phyloP scores from a whole-genome alignment of 345 rosid species.

The Orychophragmus violaceus region DNA sequence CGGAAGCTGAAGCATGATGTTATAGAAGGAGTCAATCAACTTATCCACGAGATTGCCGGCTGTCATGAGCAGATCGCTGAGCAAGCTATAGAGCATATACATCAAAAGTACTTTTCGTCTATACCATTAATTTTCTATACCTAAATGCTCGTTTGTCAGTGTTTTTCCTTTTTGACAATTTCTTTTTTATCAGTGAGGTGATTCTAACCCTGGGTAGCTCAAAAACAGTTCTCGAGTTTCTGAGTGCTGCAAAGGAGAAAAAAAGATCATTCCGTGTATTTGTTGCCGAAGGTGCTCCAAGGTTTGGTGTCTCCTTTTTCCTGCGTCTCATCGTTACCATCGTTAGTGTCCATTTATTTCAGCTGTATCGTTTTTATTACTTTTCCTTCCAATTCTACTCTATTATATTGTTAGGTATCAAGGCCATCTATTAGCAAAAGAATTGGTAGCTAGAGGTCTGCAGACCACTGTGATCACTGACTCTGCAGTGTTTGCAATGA shows the following conservation, averaged over 20 bases:
- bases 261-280: slow-evolving; percentile 92
- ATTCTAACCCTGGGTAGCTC: slow-evolving; percentile 96
- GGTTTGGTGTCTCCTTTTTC: slow-evolving; percentile 42
- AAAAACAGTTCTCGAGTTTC: slow-evolving; percentile 88
- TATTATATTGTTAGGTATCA: slow-evolving; percentile 55
- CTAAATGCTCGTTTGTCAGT: background rate
- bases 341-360: background rate
- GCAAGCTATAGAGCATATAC: slow-evolving; percentile 98
- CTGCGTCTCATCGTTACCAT: background rate
- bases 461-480: slow-evolving; percentile 93
- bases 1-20: slow-evolving; percentile 96
- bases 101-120: slow-evolving; percentile 66
- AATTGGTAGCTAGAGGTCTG: slow-evolving; percentile 84
- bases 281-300: slow-evolving; percentile 99
- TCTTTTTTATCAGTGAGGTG: slow-evolving; percentile 68
- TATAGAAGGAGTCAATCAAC: slow-evolving; percentile 94
- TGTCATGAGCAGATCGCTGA: slow-evolving; percentile 99
- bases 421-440: slow-evolving; percentile 91
- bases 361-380: background rate
- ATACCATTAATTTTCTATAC: background rate
- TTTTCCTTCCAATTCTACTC: background rate
- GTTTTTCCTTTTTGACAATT: background rate
- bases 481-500: slow-evolving; percentile 98
- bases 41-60: slow-evolving; percentile 75
- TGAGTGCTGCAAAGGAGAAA: slow-evolving; percentile 96